These are phyloP conservation scores for Handroanthus guayacan DNA, from an alignment of 257 asterid genomes.

Conservation along the genomic window DNA sequence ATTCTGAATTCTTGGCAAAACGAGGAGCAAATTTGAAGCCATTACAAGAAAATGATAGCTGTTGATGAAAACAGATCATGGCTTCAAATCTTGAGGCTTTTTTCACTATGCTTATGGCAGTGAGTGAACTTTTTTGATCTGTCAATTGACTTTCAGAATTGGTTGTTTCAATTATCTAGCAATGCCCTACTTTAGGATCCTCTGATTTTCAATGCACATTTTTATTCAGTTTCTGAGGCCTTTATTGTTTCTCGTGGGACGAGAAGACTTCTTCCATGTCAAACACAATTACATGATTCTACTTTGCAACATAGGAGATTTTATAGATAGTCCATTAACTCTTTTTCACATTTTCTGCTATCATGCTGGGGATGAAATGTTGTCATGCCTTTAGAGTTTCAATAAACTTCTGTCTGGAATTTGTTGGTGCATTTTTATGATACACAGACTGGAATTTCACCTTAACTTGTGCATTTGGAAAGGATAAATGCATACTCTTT, in stretches of 20 bases:
- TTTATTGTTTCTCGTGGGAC: background rate
- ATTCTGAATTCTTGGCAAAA: background rate
- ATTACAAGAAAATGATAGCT: background rate
- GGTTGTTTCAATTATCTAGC: background rate
- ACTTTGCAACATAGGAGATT: background rate
- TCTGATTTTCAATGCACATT: background rate
- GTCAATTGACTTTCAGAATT: background rate
- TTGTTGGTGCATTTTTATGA: too few species aligned
- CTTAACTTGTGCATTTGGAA: too few species aligned
- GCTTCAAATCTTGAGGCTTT: background rate
- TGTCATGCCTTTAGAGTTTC: too few species aligned
- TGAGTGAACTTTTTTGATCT: background rate
- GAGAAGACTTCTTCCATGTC: background rate
- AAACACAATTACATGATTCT: background rate
- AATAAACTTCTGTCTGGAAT: too few species aligned
- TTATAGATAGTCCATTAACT: background rate
- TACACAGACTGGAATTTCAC: too few species aligned
- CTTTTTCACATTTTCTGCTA: too few species aligned
- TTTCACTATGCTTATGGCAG: background rate
- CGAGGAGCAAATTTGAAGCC: constrained; percentile 15
- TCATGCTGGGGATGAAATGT: too few species aligned
- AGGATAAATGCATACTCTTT: too few species aligned
- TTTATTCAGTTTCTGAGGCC: background rate
- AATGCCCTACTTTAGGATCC: constrained; percentile 8
- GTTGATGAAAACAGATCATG: background rate